These are phyloP conservation scores for Wickerhamiella cacticola DNA, from an alignment of 805 yeast genomes.

Conservation along the genomic window DNA sequence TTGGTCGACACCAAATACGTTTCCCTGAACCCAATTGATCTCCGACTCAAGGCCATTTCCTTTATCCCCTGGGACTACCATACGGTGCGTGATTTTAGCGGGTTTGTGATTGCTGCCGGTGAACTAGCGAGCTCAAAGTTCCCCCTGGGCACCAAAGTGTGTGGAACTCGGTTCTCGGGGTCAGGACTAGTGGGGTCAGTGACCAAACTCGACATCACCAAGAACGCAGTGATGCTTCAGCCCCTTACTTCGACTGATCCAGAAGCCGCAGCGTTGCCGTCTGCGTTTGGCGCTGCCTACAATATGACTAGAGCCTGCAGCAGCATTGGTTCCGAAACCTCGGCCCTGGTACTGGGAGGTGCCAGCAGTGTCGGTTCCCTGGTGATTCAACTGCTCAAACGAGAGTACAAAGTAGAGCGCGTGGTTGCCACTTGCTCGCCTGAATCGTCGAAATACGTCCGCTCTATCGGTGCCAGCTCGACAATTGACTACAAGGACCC, in stretches of 20 bases:
- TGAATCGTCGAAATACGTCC: slow-evolving; percentile 35
- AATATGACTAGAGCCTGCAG: slow-evolving; percentile 29
- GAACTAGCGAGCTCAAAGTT: slow-evolving; percentile 25
- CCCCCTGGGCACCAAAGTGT: slow-evolving; percentile 49
- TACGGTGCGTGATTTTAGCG: slow-evolving; percentile 55
- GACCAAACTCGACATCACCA: neutral
- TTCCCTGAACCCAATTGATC: slow-evolving; percentile 55
- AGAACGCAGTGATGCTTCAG: slow-evolving; percentile 37
- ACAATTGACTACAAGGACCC: slow-evolving; percentile 27
- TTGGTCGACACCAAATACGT: slow-evolving; percentile 49
- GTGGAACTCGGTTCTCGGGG: slow-evolving; percentile 33
- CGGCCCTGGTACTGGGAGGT: slow-evolving; percentile 58
- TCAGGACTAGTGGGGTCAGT: neutral
- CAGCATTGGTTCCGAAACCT: slow-evolving; percentile 34
- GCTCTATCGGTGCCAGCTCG: slow-evolving; percentile 43
- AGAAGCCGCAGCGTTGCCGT: slow-evolving; percentile 57
- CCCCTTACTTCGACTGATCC: slow-evolving; percentile 38
- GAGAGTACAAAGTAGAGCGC: slow-evolving; percentile 35
- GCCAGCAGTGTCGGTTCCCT: slow-evolving; percentile 56
- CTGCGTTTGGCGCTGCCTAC: slow-evolving; percentile 54
- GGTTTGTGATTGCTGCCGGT: slow-evolving; percentile 48
- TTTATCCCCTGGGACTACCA: slow-evolving; percentile 8
- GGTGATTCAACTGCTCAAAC: slow-evolving; percentile 45
- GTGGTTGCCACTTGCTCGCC: slow-evolving; percentile 47
- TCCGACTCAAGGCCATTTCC: slow-evolving; percentile 34